phyloP scores from a whole-genome alignment of 1,139 yeast genomes.

The Saccharomyces hybrid region DNA sequence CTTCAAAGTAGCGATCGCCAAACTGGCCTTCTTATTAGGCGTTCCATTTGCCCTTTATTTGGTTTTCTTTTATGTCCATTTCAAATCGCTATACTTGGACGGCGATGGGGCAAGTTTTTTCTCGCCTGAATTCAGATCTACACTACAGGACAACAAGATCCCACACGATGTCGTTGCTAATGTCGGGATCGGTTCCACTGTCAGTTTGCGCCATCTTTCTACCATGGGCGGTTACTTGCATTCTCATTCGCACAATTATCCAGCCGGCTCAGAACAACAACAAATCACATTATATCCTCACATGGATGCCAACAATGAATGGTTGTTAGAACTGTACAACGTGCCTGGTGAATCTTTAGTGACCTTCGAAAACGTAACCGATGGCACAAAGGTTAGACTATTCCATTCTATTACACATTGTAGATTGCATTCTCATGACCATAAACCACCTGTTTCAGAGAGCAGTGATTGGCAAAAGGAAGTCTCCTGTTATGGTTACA shows the following conservation, averaged over 20 bases:
- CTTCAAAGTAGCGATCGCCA: constrained; percentile 40
- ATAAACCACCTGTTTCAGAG: constrained; percentile 87
- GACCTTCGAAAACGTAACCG: constrained; percentile 52
- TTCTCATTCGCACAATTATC: constrained; percentile 79
- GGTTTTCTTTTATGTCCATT: constrained; percentile 72
- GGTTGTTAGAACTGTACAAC: constrained; percentile 71
- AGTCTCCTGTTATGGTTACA: constrained; percentile 84
- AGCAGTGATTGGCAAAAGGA: constrained; percentile 93
- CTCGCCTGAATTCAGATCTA: constrained; percentile 81
- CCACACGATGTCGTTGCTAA: constrained; percentile 67
- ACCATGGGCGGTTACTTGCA: constrained; percentile 95
- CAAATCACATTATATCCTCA: constrained; percentile 92
- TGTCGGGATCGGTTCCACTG: constrained; percentile 79
- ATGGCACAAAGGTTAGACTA: constrained; percentile 79
- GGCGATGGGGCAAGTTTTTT: constrained; percentile 89
- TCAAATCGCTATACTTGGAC: constrained; percentile 57
- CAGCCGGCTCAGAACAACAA: constrained; percentile 92
- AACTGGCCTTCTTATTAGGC: constrained; percentile 53
- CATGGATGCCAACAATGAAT: constrained; percentile 77
- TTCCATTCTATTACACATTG: constrained; percentile 61
- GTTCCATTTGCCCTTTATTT: constrained; percentile 65
- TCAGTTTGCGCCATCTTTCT: constrained; percentile 72
- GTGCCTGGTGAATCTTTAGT: constrained; percentile 39
- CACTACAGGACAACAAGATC: constrained; percentile 61
- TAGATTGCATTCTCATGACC: constrained; percentile 94